Evolutionary conservation across 192 early-diverging fungal genomes (phyloP).

Genomic region (Physocladia obscura): DNA sequence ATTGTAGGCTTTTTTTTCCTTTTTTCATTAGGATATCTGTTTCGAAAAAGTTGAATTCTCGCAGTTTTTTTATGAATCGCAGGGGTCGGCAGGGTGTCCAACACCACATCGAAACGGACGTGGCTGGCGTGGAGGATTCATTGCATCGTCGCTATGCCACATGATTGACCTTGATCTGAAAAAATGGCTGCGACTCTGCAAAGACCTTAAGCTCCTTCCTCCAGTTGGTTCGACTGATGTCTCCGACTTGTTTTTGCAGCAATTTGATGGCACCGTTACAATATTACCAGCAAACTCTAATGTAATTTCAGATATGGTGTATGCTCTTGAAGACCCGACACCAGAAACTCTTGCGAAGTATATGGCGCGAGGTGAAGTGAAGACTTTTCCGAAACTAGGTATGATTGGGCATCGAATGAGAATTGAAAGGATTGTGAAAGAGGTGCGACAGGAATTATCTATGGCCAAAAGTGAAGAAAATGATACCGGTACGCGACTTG

Average conservation of each 20-base stretch:
- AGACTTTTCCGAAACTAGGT: constrained; percentile 75
- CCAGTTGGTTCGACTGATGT: constrained; percentile 74
- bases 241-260: constrained; percentile 82
- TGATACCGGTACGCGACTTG: background rate
- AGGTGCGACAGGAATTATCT: constrained; percentile 23
- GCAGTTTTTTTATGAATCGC: constrained; percentile 81
- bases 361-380: constrained; percentile 58
- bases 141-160: constrained; percentile 75
- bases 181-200: constrained; percentile 79
- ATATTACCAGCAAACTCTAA: constrained; percentile 67
- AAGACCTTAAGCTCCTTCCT: constrained; percentile 80
- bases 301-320: constrained; percentile 60
- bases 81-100: constrained; percentile 75
- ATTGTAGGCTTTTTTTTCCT: constrained; percentile 13
- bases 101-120: constrained; percentile 67
- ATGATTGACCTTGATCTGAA: constrained; percentile 80
- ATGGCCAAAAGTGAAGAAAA: background rate
- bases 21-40: background rate
- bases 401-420: constrained; percentile 74
- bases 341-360: constrained; percentile 52
- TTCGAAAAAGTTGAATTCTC: constrained; percentile 19
- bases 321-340: constrained; percentile 67
- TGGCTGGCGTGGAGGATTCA: constrained; percentile 90
- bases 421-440: constrained; percentile 71
- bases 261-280: constrained; percentile 87